Percentiles rank a stretch among this genome's conserved stretches.
Evolutionary conservation across 176 grass and related monocot species (phyloP).

Genomic region (Cenchrus purpureus): DNA sequence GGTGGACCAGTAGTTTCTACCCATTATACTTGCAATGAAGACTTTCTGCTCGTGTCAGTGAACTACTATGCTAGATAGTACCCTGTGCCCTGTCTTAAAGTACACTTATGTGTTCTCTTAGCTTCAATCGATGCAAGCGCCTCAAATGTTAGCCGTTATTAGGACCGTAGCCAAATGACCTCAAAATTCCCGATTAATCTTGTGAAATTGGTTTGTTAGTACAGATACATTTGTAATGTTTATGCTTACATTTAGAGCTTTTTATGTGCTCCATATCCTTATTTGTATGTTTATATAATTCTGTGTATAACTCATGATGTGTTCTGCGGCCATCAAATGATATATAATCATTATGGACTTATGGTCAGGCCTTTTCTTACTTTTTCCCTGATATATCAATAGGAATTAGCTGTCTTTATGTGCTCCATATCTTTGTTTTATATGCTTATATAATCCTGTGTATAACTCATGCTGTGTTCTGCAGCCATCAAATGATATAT

Average conservation of each 20-base stretch:
- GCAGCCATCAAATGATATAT: not conserved
- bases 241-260: not conserved
- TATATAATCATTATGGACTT: not conserved
- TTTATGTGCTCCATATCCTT: not conserved
- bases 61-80: not conserved
- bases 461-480: not conserved
- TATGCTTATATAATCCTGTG: not conserved
- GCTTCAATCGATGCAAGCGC: not conserved
- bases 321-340: not conserved
- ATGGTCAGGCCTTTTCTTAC: not conserved
- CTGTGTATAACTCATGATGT: not conserved
- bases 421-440: not conserved
- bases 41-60: not conserved
- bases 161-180: not conserved
- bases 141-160: not conserved
- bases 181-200: not conserved
- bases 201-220: not conserved
- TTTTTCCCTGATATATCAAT: not conserved
- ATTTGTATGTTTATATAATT: not conserved
- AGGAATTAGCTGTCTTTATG: not conserved
- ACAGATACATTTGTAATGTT: not conserved
- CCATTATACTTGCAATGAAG: slow-evolving; percentile 2
- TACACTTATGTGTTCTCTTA: not conserved
- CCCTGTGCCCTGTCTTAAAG: not conserved
- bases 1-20: not conserved